Conservation (phyloP, 164 flowering plant species). For the Pachysandra terminalis region DNA sequence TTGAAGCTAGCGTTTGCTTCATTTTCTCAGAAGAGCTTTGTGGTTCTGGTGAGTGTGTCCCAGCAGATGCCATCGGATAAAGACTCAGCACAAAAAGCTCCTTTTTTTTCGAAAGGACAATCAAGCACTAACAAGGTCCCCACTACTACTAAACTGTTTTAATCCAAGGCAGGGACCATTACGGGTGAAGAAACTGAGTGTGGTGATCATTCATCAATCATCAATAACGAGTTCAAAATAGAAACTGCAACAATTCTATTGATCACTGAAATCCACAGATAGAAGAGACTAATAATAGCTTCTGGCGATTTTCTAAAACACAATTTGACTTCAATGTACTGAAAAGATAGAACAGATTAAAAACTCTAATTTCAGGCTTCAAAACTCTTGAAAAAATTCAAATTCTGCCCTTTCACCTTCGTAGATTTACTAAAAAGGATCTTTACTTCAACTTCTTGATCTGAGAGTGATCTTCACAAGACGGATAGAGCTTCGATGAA, state of each 20-base stretch:
- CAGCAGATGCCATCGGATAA: constrained; percentile 22
- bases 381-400: background rate
- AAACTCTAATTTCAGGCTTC: background rate
- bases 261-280: background rate
- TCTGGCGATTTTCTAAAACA: background rate
- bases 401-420: background rate
- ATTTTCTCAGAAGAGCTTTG: constrained; percentile 21
- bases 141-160: constrained; percentile 28
- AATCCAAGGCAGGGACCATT: constrained; percentile 40
- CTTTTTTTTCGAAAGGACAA: constrained; percentile 15
- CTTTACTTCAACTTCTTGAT: background rate
- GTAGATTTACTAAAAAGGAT: background rate
- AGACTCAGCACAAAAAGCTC: constrained; percentile 19
- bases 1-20: constrained; percentile 22
- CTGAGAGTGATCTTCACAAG: constrained; percentile 8
- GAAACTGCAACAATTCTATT: background rate
- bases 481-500: background rate
- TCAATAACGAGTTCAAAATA: constrained; percentile 8
- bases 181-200: constrained; percentile 12
- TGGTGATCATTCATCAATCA: constrained; percentile 21
- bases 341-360: background rate
- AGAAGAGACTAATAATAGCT: background rate
- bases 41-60: constrained; percentile 16
- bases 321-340: background rate
- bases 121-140: constrained; percentile 40